These are phyloP conservation scores for Kodamaea kakaduensis DNA, from an alignment of 805 yeast genomes.

Conservation along the genomic window DNA sequence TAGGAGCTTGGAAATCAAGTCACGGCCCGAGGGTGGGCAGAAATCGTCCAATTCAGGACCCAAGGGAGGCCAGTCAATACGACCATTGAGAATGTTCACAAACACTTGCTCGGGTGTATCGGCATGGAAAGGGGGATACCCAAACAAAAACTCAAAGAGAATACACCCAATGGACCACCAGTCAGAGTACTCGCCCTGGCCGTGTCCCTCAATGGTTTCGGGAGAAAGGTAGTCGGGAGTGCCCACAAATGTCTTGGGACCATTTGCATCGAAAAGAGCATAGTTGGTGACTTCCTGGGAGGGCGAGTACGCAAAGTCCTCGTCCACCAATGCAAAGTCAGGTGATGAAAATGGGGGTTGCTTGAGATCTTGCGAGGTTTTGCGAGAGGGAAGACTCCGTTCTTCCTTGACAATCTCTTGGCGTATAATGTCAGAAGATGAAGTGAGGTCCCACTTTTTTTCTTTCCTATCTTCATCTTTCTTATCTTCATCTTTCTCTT, in stretches of 20 bases:
- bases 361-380: too few relatives aligned
- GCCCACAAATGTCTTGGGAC: slow-evolving; percentile 73
- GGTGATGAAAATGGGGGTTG: slow-evolving; percentile 55
- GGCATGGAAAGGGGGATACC: slow-evolving; percentile 93
- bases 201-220: slow-evolving; percentile 81
- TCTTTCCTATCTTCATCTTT: neutral
- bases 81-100: slow-evolving; percentile 68
- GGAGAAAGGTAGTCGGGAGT: slow-evolving; percentile 98
- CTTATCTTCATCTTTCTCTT: neutral
- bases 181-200: slow-evolving; percentile 83
- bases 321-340: slow-evolving; percentile 53
- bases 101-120: slow-evolving; percentile 76
- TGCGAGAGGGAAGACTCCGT: too few relatives aligned
- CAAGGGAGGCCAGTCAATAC: slow-evolving; percentile 80
- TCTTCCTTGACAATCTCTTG: neutral
- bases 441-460: too few relatives aligned
- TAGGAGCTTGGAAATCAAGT: slow-evolving; percentile 62
- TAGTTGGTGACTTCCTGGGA: slow-evolving; percentile 31
- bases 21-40: slow-evolving; percentile 67
- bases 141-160: slow-evolving; percentile 84
- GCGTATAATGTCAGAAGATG: neutral
- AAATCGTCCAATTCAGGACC: slow-evolving; percentile 48
- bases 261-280: slow-evolving; percentile 74
- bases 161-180: slow-evolving; percentile 99
- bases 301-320: slow-evolving; percentile 38